Base-by-base conservation (phyloP, 2,329 filamentous ascomycete species). In the Curvularia sp. region DNA sequence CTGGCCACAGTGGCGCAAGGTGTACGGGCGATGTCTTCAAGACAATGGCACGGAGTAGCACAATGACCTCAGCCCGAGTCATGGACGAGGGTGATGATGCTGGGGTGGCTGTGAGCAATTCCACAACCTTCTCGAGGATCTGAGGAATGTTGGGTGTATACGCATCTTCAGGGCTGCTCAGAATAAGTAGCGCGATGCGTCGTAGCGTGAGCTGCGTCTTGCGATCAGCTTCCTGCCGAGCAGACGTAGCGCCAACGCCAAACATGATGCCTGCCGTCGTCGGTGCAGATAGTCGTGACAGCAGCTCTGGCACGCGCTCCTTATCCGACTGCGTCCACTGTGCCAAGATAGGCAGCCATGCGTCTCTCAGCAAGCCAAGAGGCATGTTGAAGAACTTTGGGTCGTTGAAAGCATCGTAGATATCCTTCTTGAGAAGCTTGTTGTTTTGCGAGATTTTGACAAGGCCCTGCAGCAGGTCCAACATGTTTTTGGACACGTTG, bases 251-350 rank as follows among this genome's bases (percentile, higher is more conserved):
- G 10, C 96, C 96, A 0, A 99, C 95, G n/a, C 95, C 95, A 71
- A 99, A 99, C 74, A 99, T 94, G 67, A 99, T 96, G 8, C 95
- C 95, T 0, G 96, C 95, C 13, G 93, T 94, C 1, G 93, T 92
- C 5, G 95, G 95, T 4, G 93, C 86, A 5, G 88, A 88, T 61
- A 99, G 85, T 20, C 92, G 89, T 38, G 86, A 83, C 8, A 98
- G 79, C 4, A 97, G 81, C 61, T 99, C 95, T 0, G 88, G 82
- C 78, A 99, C 85, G 47, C 91, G 88, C 55, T 97, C 93, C 78
- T 96, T 97, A 76, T 99, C 95, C 15, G 86, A 86, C 13, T 93
- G 80, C 3, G 88, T 85, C 91, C 93, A 97, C 74, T 97, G 92
- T 39, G 87, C 88, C 22, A 99, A 78, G 13, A 98, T 83, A 0